Evolutionary conservation across 805 yeast species (phyloP).

Genomic region (Kodamaea hsintzibuensis): DNA sequence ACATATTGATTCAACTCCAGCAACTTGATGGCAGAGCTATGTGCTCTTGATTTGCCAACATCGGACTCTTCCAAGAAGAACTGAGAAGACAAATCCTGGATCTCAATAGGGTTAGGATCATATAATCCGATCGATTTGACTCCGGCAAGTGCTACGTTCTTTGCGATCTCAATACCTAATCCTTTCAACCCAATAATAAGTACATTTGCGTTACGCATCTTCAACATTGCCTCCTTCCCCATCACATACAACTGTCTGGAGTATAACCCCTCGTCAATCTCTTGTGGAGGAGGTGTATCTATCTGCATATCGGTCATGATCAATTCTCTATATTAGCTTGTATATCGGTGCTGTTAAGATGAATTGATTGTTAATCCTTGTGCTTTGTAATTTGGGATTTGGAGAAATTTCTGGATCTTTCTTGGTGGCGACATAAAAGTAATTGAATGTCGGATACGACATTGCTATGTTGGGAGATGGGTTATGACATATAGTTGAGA

Average conservation of each 20-base stretch:
- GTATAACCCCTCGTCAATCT: conserved; percentile 90
- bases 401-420: not conserved
- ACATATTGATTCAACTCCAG: conserved; percentile 89
- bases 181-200: conserved; percentile 89
- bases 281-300: conserved; percentile 37
- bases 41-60: conserved; percentile 77
- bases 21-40: conserved; percentile 62
- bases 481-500: too few relatives aligned
- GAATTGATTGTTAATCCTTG: not conserved
- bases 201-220: conserved; percentile 94
- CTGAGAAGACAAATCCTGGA: conserved; percentile 83
- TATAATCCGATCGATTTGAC: conserved; percentile 86
- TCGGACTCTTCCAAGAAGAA: conserved; percentile 70
- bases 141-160: conserved; percentile 95
- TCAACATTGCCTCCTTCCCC: conserved; percentile 97
- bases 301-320: conserved; percentile 40
- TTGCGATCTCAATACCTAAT: conserved; percentile 93
- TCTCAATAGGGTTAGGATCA: conserved; percentile 70
- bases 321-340: not conserved
- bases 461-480: not conserved
- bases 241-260: conserved; percentile 95
- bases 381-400: not conserved
- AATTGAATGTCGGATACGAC: not conserved
- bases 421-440: not conserved
- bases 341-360: not conserved